Evolutionary conservation across 306 rosid species (phyloP).

Genomic region (Carpinus fangiana): DNA sequence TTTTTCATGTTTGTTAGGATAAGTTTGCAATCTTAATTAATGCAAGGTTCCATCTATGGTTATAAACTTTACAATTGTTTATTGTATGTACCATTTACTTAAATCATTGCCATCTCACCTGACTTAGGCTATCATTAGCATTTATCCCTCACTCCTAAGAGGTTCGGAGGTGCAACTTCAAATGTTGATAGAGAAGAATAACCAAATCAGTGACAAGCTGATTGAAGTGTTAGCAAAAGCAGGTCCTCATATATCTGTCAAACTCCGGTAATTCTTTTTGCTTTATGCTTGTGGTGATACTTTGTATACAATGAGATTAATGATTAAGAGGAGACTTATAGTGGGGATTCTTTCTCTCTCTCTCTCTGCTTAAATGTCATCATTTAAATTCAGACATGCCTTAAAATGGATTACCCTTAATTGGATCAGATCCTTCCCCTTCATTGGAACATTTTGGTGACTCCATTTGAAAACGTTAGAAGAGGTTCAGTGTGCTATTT

Average conservation of each 20-base stretch:
- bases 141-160: conserved; percentile 71
- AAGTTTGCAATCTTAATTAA: conserved; percentile 9
- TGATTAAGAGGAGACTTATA: neutral
- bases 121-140: conserved; percentile 61
- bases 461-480: neutral
- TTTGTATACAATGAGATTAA: neutral
- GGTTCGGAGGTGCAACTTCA: conserved; percentile 67
- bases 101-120: conserved; percentile 28
- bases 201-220: conserved; percentile 58
- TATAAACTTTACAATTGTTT: neutral
- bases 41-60: conserved; percentile 16
- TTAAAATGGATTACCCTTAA: neutral
- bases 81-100: conserved; percentile 17
- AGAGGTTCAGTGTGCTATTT: neutral
- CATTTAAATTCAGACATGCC: neutral
- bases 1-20: neutral
- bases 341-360: no score
- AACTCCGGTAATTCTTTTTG: conserved; percentile 59
- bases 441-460: neutral
- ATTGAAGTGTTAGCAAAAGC: conserved; percentile 70
- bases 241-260: conserved; percentile 55
- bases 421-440: neutral
- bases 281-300: conserved; percentile 10
- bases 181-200: conserved; percentile 52
- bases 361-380: neutral